Evolutionary conservation across 108 stramenopile genomes (phyloP).

Genomic region (Pseudonitzschia pungens): DNA sequence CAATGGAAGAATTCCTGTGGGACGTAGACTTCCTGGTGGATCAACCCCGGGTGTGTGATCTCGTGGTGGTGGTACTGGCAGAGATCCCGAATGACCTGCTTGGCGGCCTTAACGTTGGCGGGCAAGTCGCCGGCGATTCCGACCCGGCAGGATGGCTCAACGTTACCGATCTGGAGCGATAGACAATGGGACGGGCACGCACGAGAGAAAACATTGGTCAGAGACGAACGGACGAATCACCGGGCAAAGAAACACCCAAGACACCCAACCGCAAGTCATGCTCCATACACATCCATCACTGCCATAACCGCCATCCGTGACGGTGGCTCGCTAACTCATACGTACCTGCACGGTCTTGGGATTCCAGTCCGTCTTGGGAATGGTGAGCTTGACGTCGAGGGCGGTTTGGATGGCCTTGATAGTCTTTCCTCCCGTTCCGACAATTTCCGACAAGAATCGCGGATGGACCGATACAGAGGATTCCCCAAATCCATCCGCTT

Average conservation of each 20-base stretch:
- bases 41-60: conserved; percentile 29
- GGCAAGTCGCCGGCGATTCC: conserved; percentile 19
- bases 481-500: conserved; percentile 20
- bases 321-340: too few relatives aligned
- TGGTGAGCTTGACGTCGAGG: conserved; percentile 19
- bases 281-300: too few relatives aligned
- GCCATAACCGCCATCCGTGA: too few relatives aligned
- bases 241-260: not conserved
- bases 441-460: conserved; percentile 18
- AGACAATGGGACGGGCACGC: not conserved
- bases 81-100: conserved; percentile 10
- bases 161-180: not conserved
- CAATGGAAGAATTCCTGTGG: conserved; percentile 26
- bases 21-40: conserved; percentile 25
- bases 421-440: conserved; percentile 20
- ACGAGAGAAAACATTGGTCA: not conserved
- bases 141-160: conserved; percentile 3
- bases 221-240: not conserved
- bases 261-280: not conserved
- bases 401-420: conserved; percentile 19
- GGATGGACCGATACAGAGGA: conserved; percentile 13
- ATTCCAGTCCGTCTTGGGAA: conserved; percentile 24
- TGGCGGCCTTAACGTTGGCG: conserved; percentile 8
- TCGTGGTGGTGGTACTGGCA: conserved; percentile 17
- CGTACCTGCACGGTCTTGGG: conserved; percentile 16